Evolutionary conservation across 1,139 yeast species (phyloP).

Genomic region (Candida pseudocylindracea): DNA sequence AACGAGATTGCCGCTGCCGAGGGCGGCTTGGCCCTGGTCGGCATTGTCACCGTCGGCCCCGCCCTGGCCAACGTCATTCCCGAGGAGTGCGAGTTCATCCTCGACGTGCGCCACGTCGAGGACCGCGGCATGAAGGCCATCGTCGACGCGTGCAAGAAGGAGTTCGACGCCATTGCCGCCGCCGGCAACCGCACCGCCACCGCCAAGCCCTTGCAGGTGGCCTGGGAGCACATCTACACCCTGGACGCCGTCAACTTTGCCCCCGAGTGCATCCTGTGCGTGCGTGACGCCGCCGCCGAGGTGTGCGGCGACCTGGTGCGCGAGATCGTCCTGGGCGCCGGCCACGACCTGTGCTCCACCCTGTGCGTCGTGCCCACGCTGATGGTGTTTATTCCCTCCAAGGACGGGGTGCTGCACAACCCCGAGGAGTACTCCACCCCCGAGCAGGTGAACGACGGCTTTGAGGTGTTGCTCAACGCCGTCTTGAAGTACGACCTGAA

Average conservation of each 20-base stretch:
- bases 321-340: constrained; percentile 44
- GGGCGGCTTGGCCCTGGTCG: constrained; percentile 36
- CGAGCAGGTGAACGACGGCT: constrained; percentile 37
- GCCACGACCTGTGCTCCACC: constrained; percentile 49
- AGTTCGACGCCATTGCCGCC: constrained; percentile 13
- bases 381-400: constrained; percentile 55
- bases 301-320: constrained; percentile 21
- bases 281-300: constrained; percentile 24
- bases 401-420: constrained; percentile 49
- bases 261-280: constrained; percentile 23
- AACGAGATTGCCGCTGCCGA: constrained; percentile 29
- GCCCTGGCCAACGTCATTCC: constrained; percentile 49
- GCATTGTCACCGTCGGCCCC: constrained; percentile 31
- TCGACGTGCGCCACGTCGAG: constrained; percentile 32
- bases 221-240: constrained; percentile 16
- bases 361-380: constrained; percentile 38
- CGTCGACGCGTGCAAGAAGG: constrained; percentile 13
- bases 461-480: constrained; percentile 32
- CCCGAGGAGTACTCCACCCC: constrained; percentile 46
- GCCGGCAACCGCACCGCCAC: constrained; percentile 3
- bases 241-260: constrained; percentile 38
- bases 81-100: constrained; percentile 28
- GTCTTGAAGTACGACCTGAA: constrained; percentile 27
- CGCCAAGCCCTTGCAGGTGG: constrained; percentile 9
- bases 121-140: constrained; percentile 21